Evolutionary conservation across 208 protist species (phyloP), one percentile per base, ranked within the genome.

Genomic region (Porcisia deanei): DNA sequence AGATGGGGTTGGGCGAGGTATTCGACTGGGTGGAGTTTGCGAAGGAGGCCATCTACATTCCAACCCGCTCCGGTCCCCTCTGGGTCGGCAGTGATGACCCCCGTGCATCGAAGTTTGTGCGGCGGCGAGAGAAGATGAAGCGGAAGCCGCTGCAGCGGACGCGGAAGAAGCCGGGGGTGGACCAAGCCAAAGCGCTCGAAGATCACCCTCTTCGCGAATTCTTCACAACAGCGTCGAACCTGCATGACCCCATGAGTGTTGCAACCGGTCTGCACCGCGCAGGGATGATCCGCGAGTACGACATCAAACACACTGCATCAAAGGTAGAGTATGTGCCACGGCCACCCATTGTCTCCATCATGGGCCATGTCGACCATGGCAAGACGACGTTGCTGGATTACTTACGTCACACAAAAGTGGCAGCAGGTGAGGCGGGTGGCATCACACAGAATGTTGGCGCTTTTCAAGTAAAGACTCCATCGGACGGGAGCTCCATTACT

Each of bases 311-410:
- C 81, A 92, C 86, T 0, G 93, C 93, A 3, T 80, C 91, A 25
- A 88, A 95, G 71, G 90, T 98, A 59, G 68, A 86, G 57, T 96
- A 96, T 76, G 54, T 76, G 12, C 57, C 89, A 39, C 85, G 97
- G 7, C 90, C 97, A 41, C 98, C 99, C 1, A 87, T 99, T 39
- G 98, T 99, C 0, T 98, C 98, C 12, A 96, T 99, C 55, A 99
- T 99, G 97, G 99, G 99, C n/a, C 99, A 99, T 81, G 99, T 99
- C 45, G 98, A 99, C 79, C 98, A 99, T 75, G 99, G 99, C 61
- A 99, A 99, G 85, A 99, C 99, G 25, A 98, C 97, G 30, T 84
- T 99, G 47, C 89, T 99, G 18, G 99, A 99, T 74, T 89, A 88
- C 60, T 83, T 99, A 45, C 90, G 99, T 9, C 91, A 95, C 41